Conservation (phyloP, 1,284 basidiomycete genomes). For the Trametes sp. region DNA sequence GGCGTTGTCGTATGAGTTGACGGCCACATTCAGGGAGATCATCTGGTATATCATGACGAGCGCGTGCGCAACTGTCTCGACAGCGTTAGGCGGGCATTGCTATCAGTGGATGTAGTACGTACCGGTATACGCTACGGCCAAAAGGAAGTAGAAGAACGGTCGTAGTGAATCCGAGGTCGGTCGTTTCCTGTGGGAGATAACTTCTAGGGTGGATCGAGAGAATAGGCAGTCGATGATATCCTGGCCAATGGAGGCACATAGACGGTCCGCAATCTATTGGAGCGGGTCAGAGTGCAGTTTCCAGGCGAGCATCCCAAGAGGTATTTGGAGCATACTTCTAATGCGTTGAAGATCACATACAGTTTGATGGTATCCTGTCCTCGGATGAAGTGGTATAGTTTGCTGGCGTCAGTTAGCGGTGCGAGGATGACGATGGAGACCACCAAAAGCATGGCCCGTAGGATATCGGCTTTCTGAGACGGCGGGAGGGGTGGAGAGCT, state of each 20-base stretch:
- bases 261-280: conserved; percentile 89
- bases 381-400: conserved; percentile 99
- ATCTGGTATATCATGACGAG: conserved; percentile 98
- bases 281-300: conserved; percentile 1
- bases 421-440: conserved; percentile 80
- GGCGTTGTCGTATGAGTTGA: conserved; percentile 98
- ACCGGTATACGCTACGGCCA: conserved; percentile 90
- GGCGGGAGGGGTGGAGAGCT: conserved; percentile 70
- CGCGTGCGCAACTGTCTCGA: conserved; percentile 79
- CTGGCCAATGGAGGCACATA: conserved; percentile 97
- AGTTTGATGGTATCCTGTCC: conserved; percentile 99
- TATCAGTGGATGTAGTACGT: conserved; percentile 37
- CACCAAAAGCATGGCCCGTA: conserved; percentile 82
- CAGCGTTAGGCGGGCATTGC: not conserved
- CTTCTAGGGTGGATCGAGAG: conserved; percentile 88
- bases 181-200: conserved; percentile 67
- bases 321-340: conserved; percentile 70
- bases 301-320: not conserved
- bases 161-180: conserved; percentile 71
- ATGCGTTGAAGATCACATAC: conserved; percentile 98
- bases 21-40: conserved; percentile 95
- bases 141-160: conserved; percentile 85
- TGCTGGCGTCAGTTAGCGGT: conserved; percentile 93
- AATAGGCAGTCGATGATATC: conserved; percentile 97
- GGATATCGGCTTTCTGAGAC: conserved; percentile 91